phyloP scores from a whole-genome alignment of 2,329 filamentous ascomycete species.

The Neofusicoccum umdonicola region DNA sequence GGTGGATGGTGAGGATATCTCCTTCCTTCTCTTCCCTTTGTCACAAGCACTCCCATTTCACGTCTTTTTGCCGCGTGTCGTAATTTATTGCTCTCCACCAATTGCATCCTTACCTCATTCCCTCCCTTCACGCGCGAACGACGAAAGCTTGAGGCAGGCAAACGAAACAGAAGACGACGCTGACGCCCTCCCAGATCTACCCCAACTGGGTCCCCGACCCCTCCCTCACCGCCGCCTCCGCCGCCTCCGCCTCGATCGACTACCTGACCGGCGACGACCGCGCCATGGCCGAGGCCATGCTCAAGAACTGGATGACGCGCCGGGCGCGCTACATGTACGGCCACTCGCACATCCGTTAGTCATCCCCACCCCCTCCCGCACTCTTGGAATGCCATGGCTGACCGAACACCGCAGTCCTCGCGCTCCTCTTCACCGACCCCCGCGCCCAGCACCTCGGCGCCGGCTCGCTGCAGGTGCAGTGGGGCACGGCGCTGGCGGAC shows the following conservation, averaged over 20 bases:
- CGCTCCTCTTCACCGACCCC: constrained; percentile 23
- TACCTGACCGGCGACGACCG: background rate
- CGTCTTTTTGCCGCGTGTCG: too few relatives aligned
- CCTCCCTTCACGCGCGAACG: too few relatives aligned
- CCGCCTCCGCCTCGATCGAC: background rate
- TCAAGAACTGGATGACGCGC: background rate
- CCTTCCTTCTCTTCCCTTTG: background rate
- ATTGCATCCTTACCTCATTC: too few relatives aligned
- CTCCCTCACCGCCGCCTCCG: background rate
- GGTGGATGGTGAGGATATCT: constrained; percentile 2
- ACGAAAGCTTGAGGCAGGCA: too few relatives aligned
- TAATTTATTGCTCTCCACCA: too few relatives aligned
- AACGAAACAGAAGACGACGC: background rate
- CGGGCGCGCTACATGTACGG: background rate
- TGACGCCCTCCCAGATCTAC: background rate
- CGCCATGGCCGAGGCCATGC: background rate
- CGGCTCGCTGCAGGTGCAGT: constrained; percentile 20
- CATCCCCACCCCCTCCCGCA: background rate
- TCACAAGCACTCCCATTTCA: background rate
- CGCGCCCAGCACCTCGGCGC: constrained; percentile 21
- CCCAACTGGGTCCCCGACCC: background rate
- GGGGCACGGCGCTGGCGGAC: constrained; percentile 22
- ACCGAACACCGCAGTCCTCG: constrained; percentile 18
- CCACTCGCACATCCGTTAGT: constrained; percentile 9
- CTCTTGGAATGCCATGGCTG: too few relatives aligned